Conservation (phyloP, 2,329 filamentous ascomycete genomes). For the Juglanconis sp. region DNA sequence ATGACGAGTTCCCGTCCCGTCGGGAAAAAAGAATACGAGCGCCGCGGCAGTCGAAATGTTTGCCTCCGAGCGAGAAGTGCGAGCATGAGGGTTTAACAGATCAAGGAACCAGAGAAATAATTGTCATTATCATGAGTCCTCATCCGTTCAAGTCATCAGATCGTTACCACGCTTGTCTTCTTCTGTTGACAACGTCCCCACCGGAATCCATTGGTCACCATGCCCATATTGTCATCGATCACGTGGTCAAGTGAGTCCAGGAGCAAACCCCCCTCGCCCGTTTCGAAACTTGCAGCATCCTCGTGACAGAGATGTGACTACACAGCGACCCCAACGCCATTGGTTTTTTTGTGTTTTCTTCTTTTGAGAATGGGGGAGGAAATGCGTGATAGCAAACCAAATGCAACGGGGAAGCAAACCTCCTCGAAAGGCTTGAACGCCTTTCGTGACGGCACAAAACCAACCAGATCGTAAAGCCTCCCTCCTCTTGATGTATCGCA, state of each 20-base stretch:
- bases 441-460: background rate
- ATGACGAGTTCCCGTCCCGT: too few species aligned
- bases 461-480: background rate
- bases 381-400: background rate
- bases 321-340: background rate
- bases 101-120: background rate
- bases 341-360: too few species aligned
- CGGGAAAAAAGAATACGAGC: too few species aligned
- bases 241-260: background rate
- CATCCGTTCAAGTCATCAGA: slow-evolving; percentile 12
- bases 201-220: background rate
- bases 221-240: too few species aligned
- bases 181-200: background rate
- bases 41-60: too few species aligned
- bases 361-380: too few species aligned
- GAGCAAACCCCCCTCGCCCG: background rate
- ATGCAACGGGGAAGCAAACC: background rate
- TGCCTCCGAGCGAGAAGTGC: background rate
- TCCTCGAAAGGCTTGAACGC: too few species aligned
- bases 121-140: slow-evolving; percentile 19
- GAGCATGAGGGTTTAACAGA: too few species aligned
- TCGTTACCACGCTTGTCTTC: slow-evolving; percentile 13
- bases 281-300: background rate
- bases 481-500: background rate
- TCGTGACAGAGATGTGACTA: background rate